Evolutionary conservation across 805 yeast species (phyloP).

Genomic region (Soucietia sequanensis): DNA sequence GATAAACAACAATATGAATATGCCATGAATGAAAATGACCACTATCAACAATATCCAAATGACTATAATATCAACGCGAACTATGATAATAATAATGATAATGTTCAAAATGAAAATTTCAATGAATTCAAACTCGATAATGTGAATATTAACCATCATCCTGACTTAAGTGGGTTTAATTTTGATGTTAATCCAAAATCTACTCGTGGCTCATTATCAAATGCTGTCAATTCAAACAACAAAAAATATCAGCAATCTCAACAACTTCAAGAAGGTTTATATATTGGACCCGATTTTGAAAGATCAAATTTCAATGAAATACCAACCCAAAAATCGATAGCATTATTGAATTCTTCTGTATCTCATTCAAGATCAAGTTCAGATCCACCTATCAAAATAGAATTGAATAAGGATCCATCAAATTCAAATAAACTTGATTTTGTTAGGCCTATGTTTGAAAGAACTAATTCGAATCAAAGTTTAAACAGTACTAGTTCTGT

Average conservation of each 20-base stretch:
- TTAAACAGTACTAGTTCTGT: conserved; percentile 12
- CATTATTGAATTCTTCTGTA: no score
- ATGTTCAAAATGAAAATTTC: conserved; percentile 2
- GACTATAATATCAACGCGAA: background rate
- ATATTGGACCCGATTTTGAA: background rate
- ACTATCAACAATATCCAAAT: background rate
- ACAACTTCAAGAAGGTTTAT: background rate
- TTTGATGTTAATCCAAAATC: conserved; percentile 14
- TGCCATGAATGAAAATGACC: background rate
- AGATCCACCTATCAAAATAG: no score
- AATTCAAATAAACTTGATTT: conserved; percentile 5
- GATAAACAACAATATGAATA: background rate
- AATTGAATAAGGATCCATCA: background rate
- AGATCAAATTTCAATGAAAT: no score
- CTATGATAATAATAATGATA: background rate
- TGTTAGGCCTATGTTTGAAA: conserved; percentile 10
- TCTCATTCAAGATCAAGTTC: no score
- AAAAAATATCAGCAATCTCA: no score
- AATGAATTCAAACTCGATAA: conserved; percentile 4
- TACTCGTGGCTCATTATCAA: background rate
- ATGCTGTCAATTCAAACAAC: no score
- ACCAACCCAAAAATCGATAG: no score
- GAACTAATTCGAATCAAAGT: conserved; percentile 14
- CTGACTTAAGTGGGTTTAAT: conserved; percentile 19
- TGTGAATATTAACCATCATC: conserved; percentile 5